Evolutionary conservation across 495 filamentous ascomycete species (phyloP), one percentile per base, ranked within the genome.

Genomic region (Polyplosphaeria fusca): DNA sequence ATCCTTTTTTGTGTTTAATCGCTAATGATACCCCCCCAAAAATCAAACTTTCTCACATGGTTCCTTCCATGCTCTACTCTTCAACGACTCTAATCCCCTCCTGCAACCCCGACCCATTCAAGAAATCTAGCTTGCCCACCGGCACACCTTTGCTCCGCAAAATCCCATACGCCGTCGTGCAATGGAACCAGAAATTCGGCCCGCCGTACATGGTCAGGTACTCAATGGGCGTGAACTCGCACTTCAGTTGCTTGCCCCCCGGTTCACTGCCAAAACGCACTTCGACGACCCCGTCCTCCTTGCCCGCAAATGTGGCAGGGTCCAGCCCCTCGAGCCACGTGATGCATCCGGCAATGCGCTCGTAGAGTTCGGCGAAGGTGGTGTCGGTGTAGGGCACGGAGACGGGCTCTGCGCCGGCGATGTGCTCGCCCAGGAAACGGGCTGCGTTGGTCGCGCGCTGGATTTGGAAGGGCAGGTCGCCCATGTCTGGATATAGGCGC

Each of bases 141-240:
- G 73, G 71, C 32, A 83, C 82, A 5, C 83, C 83, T 62, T 80
- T 71, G 42, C 66, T 68, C 24, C 82, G 67, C 48, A 86, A 57
- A 54, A 86, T 78, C 11, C 55, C 67, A 68, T 86, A 85, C 22
- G 79, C 69, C 7, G 73, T 81, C 1, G 61, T 68, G 27, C 79
- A 27, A 68, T 86, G 84, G 67, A 87, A 86, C 57, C 71, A 79
- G 52, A 83, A 72, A 57, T 85, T 82, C 30, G 82, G 79, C 13
- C 77, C 1, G 7, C 69, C 67, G 55, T 70, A 79, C 2, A 65
- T 61, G 18, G 55, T 28, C 19, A 76, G 52, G 62, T 79, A 79
- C 0, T 37, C 38, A 23, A 55, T 47, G 1, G 54, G 47, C 12
- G 62, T 62, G 43, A 70, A 61, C 49, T 47, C 54, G 23, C 16